Base-by-base conservation (phyloP, 2,329 filamentous ascomycete genomes). In the Acrocalymma vagum region DNA sequence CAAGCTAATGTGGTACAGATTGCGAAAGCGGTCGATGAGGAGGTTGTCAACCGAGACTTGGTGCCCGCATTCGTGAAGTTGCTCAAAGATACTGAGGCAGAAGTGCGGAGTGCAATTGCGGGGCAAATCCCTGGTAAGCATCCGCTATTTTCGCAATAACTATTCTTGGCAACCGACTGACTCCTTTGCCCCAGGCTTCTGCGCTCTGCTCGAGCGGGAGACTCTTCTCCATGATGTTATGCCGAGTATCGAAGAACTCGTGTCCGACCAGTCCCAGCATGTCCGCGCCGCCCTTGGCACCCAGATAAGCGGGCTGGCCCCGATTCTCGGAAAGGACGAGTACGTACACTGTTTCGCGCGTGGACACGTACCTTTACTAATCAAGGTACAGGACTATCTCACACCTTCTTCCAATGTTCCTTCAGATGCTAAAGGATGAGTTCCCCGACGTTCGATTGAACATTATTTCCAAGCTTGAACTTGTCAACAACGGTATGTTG, bases 351-450 rank as follows among this genome's bases (percentile, higher is more conserved):
- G 14, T 15, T n/a, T 11, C 14, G 44, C 53, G 45, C 53, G 51
- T 55, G 48, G 51, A 48, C 50, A 60, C 51, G 56, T 56, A 54
- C 53, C 15, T 36, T n/a, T 43, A 36, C 47, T 60, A 35, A 65
- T 48, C 16, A 26, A n/a, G 24, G 24, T 30, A 1, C 55, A 94
- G 90, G 73, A 99, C 94, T 20, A 97, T 96, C 56, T 87, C 94
- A 58, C 94, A 99, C 70, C 84, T 99, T 29, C 83, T 99, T 29
- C 94, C 94, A 38, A 99, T 99, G 93, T 97, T 99, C 74, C 81
- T 99, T 38, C 90, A 95, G 71, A 99, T 99, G 94, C 85, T 99
- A 62, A 99, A 97, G 81, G 94, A 99, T 63, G 94, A 99, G 67
- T 97, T 96, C 72, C 94, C 94, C 15, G 94, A 99, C 69, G 94